These are phyloP conservation scores for Henningerozyma blattae DNA, from an alignment of 805 yeast genomes.

Conservation along the genomic window DNA sequence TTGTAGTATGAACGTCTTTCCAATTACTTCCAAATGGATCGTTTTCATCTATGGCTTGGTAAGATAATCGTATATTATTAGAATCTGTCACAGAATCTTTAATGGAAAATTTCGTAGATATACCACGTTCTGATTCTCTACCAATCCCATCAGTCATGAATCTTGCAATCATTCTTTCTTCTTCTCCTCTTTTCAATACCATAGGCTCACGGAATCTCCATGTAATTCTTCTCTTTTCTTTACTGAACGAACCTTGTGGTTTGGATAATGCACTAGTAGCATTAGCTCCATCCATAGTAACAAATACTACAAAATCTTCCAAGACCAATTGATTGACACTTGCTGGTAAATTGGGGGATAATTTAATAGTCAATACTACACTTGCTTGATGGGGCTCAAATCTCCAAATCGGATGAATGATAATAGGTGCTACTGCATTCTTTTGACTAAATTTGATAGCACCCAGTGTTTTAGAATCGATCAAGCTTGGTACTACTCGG, in stretches of 20 bases:
- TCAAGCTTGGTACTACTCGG: slow-evolving; percentile 36
- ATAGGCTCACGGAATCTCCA: slow-evolving; percentile 56
- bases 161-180: slow-evolving; percentile 73
- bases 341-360: slow-evolving; percentile 27
- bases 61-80: slow-evolving; percentile 29
- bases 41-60: slow-evolving; percentile 26
- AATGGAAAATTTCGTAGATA: slow-evolving; percentile 51
- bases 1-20: slow-evolving; percentile 23
- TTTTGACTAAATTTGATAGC: slow-evolving; percentile 65
- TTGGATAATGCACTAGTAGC: slow-evolving; percentile 70
- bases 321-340: slow-evolving; percentile 23
- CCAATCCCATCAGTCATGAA: slow-evolving; percentile 67
- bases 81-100: slow-evolving; percentile 21
- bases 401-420: slow-evolving; percentile 79
- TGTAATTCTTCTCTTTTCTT: slow-evolving; percentile 73
- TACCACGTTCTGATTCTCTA: slow-evolving; percentile 59
- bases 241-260: slow-evolving; percentile 86
- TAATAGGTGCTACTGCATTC: slow-evolving; percentile 50
- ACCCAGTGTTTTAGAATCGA: slow-evolving; percentile 58
- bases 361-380: slow-evolving; percentile 55
- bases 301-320: slow-evolving; percentile 30
- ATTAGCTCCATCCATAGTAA: slow-evolving; percentile 54
- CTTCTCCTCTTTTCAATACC: slow-evolving; percentile 27
- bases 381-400: slow-evolving; percentile 78
- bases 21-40: slow-evolving; percentile 31